Evolutionary conservation across 177 flowering plant species (phyloP).

Genomic region (Vitis hybrid): DNA sequence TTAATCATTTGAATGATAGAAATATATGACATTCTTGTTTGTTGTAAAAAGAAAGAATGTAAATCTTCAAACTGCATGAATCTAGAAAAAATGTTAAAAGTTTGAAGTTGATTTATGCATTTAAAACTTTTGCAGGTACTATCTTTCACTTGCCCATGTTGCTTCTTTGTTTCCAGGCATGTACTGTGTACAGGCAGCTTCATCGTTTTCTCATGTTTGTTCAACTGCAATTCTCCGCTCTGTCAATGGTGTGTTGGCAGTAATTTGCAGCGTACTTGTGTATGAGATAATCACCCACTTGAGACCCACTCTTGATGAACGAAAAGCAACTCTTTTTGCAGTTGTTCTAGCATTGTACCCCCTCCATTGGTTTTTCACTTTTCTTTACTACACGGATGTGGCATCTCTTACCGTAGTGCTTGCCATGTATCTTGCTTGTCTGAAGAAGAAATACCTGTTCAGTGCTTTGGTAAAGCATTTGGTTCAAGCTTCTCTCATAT

Average conservation of each 20-base stretch:
- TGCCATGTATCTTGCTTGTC: conserved; percentile 71
- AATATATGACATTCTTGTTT: too few species aligned
- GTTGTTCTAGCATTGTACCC: conserved; percentile 74
- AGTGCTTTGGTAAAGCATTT: conserved; percentile 72
- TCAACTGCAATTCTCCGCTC: conserved; percentile 72
- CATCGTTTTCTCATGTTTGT: conserved; percentile 59
- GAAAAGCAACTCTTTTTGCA: conserved; percentile 59
- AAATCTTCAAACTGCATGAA: too few species aligned
- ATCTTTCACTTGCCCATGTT: conserved; percentile 82
- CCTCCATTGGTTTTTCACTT: conserved; percentile 93
- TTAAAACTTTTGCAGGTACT: conserved; percentile 78
- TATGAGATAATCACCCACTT: conserved; percentile 61
- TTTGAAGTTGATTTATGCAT: conserved; percentile 29
- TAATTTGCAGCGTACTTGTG: conserved; percentile 64
- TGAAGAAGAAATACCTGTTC: conserved; percentile 64
- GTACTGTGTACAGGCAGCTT: conserved; percentile 22
- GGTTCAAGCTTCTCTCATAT: not conserved
- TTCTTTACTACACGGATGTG: conserved; percentile 91
- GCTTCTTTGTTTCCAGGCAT: conserved; percentile 84
- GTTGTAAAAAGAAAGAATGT: too few species aligned
- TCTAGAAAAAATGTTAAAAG: not conserved
- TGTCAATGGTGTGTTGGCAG: conserved; percentile 65
- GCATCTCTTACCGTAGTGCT: conserved; percentile 82
- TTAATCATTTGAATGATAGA: too few species aligned
- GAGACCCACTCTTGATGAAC: conserved; percentile 58